Base-by-base conservation (phyloP, 2,329 filamentous ascomycete species). In the Curvularia verruculosa region DNA sequence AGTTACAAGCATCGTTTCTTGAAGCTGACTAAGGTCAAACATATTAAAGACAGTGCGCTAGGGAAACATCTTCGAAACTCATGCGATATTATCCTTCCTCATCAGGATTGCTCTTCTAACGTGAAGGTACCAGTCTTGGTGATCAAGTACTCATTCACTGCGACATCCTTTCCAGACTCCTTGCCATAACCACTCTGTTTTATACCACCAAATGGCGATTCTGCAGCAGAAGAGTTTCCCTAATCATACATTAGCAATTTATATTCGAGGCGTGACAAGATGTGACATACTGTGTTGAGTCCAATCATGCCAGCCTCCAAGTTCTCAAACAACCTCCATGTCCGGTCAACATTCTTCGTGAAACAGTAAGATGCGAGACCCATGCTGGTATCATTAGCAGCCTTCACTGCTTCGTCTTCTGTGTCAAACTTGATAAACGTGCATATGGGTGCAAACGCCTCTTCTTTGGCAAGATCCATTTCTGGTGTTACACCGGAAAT, bases 281-380 rank as follows among this genome's bases (percentile, higher is more conserved):
- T 29, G 5, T 4, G 57, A 36, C 73, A 67, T 67, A 79, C 84
- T 83, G 83, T 85, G 64, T 87, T 87, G 76, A 87, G 77, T 13
- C 87, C 87, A 67, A 89, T 86, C 87, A 89, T 89, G 3, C 87
- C 87, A 4, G 87, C 87, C 70, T 89, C 86, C 31, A 90, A 71
- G 61, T 85, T 87, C 78, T 90, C 87, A 54, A 89, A 77, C 69
- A 89, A 75, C 56, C 87, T 79, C 84, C 87, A 88, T 49, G 85
- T 80, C 0, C 87, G 84, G 68, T 89, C 85, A 5, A 89, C 77
- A 65, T 88, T 85, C 77, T 87, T 88, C 0, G 87, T 89, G 74
- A 89, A 89, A 59, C 85, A 85, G 66, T 89, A 89, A 37, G 84
- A 87, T 7, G 87, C 87, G 58, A 89, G 73, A 4, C 87, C 87